Evolutionary conservation across 2,329 filamentous ascomycete species (phyloP).

Genomic region (Talaromyces funiculosus): DNA sequence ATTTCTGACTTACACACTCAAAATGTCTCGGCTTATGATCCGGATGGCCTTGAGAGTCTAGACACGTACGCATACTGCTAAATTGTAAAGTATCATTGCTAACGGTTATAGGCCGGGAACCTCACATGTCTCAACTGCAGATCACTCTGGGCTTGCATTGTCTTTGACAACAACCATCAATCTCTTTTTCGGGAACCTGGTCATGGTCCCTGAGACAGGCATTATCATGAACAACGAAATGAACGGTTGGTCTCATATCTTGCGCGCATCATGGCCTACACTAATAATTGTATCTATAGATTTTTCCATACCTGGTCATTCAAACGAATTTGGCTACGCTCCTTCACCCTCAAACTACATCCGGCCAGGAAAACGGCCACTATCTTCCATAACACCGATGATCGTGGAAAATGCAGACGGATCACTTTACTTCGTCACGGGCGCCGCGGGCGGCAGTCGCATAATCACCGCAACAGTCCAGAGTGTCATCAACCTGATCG

Average conservation of each 20-base stretch:
- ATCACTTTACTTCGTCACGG: conserved; percentile 62
- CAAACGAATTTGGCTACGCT: conserved; percentile 79
- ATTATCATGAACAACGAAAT: conserved; percentile 66
- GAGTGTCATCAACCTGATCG: conserved; percentile 66
- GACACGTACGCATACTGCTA: conserved; percentile 46
- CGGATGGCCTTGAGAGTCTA: conserved; percentile 58
- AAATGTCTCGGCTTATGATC: conserved; percentile 69
- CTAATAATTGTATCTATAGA: conserved; percentile 46
- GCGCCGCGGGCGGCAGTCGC: conserved; percentile 72
- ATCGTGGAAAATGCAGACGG: conserved; percentile 65
- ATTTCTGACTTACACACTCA: conserved; percentile 70
- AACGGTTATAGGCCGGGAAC: conserved; percentile 41
- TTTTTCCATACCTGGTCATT: conserved; percentile 73
- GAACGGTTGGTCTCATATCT: conserved; percentile 45
- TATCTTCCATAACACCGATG: conserved; percentile 75
- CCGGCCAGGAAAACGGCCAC: conserved; percentile 69
- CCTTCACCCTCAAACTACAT: conserved; percentile 78
- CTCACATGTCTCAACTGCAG: conserved; percentile 57
- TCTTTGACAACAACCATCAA: conserved; percentile 85
- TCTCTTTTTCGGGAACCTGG: conserved; percentile 70
- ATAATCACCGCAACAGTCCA: conserved; percentile 79
- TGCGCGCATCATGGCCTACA: no score
- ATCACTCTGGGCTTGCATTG: conserved; percentile 67
- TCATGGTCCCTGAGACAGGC: conserved; percentile 77
- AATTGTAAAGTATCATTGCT: background rate